Evolutionary conservation across 1,284 basidiomycete genomes (phyloP), one percentile per base, ranked within the genome.

Genomic region (Ustilago cynodontis): DNA sequence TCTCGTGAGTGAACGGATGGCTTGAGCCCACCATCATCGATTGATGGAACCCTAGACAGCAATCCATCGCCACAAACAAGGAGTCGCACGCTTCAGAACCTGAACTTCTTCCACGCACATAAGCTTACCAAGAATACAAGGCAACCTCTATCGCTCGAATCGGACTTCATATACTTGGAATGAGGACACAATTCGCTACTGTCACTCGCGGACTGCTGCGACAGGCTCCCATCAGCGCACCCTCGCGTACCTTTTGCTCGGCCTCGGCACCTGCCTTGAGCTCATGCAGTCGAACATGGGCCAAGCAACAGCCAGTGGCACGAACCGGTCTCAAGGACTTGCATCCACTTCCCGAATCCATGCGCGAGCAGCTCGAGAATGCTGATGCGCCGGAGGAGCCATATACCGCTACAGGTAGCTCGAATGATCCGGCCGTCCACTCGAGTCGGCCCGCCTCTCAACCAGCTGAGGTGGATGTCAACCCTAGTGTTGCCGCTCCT

Each of bases 361-460:
- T 77, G 66, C 59, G 59, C 33, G 75, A 77, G 55, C 64, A 73
- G 67, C 75, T 72, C 37, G 69, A 73, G 33, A 59, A 31, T 16
- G 50, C 56, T 18, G 71, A 67, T 26, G 37, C 52, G n/a, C 61
- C 66, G 14, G 28, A 70, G 51, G 63, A 69, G 54, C 70, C 75
- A 4, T 77, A 77, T 35, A 73, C 75, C 9, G 59, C 75, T 10
- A 49, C 62, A 1, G 79, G 79, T 20, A 81, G 79, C 58, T 77
- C 77, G 39, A 79, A 67, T 29, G 73, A 77, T 10, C 73, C 79
- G 6, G 74, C 66, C 5, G 79, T 74, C 26, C 71, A 76, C 51
- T 82, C 80, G 26, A 75, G 71, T 24, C 72, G 80, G 20, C 80
- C 80, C 11, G 69, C 69, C 16, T 37, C 65, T 26, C 71, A 71